phyloP scores from a whole-genome alignment of 306 rosid species.

The Cercis canadensis region DNA sequence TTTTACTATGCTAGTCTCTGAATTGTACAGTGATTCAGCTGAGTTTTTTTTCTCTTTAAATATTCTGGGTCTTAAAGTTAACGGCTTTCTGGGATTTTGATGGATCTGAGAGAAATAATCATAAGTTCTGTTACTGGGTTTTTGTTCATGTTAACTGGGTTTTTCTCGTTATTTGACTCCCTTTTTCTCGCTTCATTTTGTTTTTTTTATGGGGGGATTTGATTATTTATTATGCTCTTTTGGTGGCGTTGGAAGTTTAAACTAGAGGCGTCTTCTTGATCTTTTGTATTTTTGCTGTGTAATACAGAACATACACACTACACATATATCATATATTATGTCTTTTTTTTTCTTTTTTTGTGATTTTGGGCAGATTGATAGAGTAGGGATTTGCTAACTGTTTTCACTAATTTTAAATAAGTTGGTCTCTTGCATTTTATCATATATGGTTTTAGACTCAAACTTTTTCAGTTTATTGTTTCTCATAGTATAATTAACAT shows the following conservation, averaged over 20 bases:
- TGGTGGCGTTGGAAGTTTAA: slow-evolving; percentile 49
- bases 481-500: not conserved
- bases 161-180: too few relatives aligned
- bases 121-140: not conserved
- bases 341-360: too few relatives aligned
- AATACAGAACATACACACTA: too few relatives aligned
- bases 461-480: slow-evolving; percentile 25
- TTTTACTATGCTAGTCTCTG: slow-evolving; percentile 29
- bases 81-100: slow-evolving; percentile 19
- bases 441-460: slow-evolving; percentile 25
- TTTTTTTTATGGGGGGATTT: slow-evolving; percentile 20
- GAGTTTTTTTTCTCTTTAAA: not conserved
- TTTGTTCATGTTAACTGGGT: too few relatives aligned
- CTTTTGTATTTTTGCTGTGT: not conserved
- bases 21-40: not conserved
- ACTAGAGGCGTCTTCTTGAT: not conserved
- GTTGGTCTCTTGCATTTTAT: slow-evolving; percentile 13
- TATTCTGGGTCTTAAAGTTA: slow-evolving; percentile 28
- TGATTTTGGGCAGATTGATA: too few relatives aligned
- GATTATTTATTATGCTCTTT: slow-evolving; percentile 35
- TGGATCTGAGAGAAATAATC: slow-evolving; percentile 29
- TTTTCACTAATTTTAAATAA: too few relatives aligned
- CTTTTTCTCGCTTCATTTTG: not conserved
- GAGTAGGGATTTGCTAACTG: too few relatives aligned
- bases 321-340: too few relatives aligned